Base-by-base conservation (phyloP, 1,284 basidiomycete genomes). In the Rhodotorula sp. region DNA sequence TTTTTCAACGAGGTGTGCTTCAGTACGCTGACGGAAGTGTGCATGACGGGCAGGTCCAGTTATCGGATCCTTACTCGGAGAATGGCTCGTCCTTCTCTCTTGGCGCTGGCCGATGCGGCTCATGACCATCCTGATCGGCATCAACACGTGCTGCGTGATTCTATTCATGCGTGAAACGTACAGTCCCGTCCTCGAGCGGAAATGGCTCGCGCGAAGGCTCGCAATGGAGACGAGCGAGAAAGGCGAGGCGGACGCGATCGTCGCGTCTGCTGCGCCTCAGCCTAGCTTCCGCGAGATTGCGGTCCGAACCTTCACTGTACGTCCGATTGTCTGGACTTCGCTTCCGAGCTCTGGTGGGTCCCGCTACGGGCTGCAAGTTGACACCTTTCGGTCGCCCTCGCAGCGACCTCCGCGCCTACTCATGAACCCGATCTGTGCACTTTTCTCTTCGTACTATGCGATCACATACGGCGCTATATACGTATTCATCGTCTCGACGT, bases 401-500 rank as follows among this genome's bases (percentile, higher is more conserved):
- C 78, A 83, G 24, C 83, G 83, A 0, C 82, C 82, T 30, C 69
- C 81, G 14, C 69, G 82, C 4, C 70, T 83, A 26, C 77, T 82
- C 56, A 67, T 71, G 61, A 83, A 82, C 70, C 82, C 82, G 1
- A 79, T 82, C 22, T 81, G 80, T 30, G 78, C 82, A 61, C 76
- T 82, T 46, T 83, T 83, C 67, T 26, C 60, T 26, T 62, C 49
- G 10, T 71, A 84, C 74, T 82, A 83, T 64, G 81, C 82, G 0
- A 84, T 82, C 73, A 78, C 82, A 60, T 84, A 84, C 68, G 82
- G 82, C 46, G 77, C 80, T 62, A 81, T 82, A 54, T 82, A 82
- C 69, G 61, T 83, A 24, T 82, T 82, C 68, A 78, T 84, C 58
- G 79, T 84, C 44, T 79, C 79, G 14, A 74, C 78, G 64, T 68